phyloP scores from a whole-genome alignment of 352 stramenopile genomes.

The Phytophthora brassicae region DNA sequence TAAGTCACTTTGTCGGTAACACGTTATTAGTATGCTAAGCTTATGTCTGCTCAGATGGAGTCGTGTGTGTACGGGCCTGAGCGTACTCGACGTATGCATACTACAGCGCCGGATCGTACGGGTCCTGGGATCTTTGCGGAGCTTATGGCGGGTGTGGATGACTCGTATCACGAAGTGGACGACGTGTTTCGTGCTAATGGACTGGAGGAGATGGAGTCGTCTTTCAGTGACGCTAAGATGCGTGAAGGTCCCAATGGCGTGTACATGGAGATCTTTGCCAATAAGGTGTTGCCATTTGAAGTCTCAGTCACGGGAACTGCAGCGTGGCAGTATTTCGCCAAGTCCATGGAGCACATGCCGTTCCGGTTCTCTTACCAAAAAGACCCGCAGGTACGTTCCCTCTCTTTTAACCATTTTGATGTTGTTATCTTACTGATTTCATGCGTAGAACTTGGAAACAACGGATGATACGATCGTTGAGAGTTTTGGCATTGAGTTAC shows the following conservation, averaged over 20 bases:
- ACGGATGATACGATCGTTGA: conserved; percentile 62
- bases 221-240: conserved; percentile 42
- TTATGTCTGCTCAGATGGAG: no score
- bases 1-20: not conserved
- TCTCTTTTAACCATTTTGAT: not conserved
- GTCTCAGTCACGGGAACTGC: conserved; percentile 33
- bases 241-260: conserved; percentile 31
- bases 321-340: conserved; percentile 50
- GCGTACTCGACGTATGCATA: conserved; percentile 31
- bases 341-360: conserved; percentile 41
- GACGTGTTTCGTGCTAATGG: conserved; percentile 38
- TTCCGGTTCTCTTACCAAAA: conserved; percentile 45
- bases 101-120: conserved; percentile 26
- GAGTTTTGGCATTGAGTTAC: conserved; percentile 56
- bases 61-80: conserved; percentile 24
- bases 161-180: conserved; percentile 43
- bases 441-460: conserved; percentile 26
- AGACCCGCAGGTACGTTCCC: conserved; percentile 31
- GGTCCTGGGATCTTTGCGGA: conserved; percentile 37
- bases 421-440: not conserved
- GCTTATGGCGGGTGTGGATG: conserved; percentile 34
- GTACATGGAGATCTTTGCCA: conserved; percentile 53
- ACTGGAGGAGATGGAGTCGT: conserved; percentile 30
- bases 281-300: conserved; percentile 48
- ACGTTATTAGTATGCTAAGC: not conserved